phyloP scores from a whole-genome alignment of 768 basidiomycete species.

The Hericium erinaceus region DNA sequence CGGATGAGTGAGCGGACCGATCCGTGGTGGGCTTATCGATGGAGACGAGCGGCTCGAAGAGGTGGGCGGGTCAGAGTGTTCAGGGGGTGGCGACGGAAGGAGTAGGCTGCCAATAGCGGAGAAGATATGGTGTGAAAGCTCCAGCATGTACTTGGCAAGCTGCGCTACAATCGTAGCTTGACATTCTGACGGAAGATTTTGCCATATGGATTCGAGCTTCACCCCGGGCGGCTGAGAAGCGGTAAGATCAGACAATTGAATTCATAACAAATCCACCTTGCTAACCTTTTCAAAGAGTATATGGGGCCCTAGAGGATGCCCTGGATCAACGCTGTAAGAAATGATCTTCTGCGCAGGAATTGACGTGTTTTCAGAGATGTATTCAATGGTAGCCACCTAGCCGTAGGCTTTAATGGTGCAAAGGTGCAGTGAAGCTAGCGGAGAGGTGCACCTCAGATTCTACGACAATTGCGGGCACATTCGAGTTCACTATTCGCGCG shows the following conservation, averaged over 20 bases:
- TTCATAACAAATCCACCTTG: background rate
- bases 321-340: conserved; percentile 7
- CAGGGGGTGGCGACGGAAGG: background rate
- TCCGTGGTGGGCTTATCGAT: conserved; percentile 1
- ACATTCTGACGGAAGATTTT: conserved; percentile 14
- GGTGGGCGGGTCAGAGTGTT: background rate
- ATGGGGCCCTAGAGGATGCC: conserved; percentile 14
- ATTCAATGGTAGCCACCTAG: conserved; percentile 23
- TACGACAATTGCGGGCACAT: conserved; percentile 8
- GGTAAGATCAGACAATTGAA: background rate
- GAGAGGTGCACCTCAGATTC: conserved; percentile 14
- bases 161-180: conserved; percentile 20
- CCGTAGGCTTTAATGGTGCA: background rate
- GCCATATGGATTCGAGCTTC: conserved; percentile 19
- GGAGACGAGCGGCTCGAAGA: conserved; percentile 13
- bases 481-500: conserved; percentile 12
- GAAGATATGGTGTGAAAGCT: conserved; percentile 20
- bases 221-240: conserved; percentile 18
- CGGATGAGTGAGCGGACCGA: conserved; percentile 14
- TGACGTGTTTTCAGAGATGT: conserved; percentile 19
- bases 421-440: background rate
- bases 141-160: conserved; percentile 22
- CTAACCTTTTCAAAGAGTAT: conserved; percentile 21
- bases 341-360: conserved; percentile 21
- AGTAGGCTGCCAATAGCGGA: conserved; percentile 21